phyloP scores from a whole-genome alignment of 257 asterid species.

The Anisodus acutangulus region DNA sequence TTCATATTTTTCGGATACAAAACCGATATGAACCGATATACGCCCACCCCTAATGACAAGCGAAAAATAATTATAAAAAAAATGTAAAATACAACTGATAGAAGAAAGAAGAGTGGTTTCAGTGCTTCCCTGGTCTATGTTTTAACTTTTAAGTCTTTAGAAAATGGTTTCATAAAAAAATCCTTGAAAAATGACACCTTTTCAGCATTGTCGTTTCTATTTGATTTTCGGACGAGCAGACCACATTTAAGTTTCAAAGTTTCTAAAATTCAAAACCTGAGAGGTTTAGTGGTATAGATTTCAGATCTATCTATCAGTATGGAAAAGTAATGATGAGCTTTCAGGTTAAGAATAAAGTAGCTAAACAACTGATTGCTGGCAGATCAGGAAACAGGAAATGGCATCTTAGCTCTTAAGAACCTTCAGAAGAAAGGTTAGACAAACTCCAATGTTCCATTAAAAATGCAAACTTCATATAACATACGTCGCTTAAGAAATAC shows the following conservation, averaged over 20 bases:
- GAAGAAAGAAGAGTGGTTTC: neutral
- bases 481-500: neutral
- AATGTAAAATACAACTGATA: neutral
- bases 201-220: neutral
- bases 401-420: neutral
- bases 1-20: no score
- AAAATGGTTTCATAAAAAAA: neutral
- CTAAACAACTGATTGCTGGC: neutral
- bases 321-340: neutral
- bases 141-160: neutral
- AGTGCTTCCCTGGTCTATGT: neutral
- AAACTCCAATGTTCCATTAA: neutral
- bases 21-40: no score
- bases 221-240: neutral
- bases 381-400: neutral
- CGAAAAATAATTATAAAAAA: neutral
- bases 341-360: neutral
- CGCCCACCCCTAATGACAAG: no score
- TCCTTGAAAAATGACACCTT: neutral
- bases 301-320: neutral
- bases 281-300: neutral
- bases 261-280: neutral
- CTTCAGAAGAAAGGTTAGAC: slow-evolving; percentile 24
- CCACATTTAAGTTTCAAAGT: neutral
- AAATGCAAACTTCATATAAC: neutral